Evolutionary conservation across 2,329 filamentous ascomycete genomes (phyloP).

Genomic region (Clarireedia homoeocarpa): DNA sequence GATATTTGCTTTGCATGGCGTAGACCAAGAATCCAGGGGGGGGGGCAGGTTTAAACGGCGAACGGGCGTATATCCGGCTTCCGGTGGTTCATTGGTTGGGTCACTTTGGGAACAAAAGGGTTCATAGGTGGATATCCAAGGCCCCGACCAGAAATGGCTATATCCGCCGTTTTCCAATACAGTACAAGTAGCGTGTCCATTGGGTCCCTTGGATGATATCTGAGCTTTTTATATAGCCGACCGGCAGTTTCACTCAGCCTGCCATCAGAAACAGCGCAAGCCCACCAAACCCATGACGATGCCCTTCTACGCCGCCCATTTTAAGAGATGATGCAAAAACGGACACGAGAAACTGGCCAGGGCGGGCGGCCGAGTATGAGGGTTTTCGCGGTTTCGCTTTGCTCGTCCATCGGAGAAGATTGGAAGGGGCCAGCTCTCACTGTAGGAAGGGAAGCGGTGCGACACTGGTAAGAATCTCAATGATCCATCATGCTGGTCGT

Average conservation of each 20-base stretch:
- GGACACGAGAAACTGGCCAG: constrained; percentile 15
- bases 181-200: not conserved
- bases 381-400: not conserved
- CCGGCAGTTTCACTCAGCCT: constrained; percentile 8
- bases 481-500: constrained; percentile 8
- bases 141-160: not conserved
- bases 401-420: constrained; percentile 5
- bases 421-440: not conserved
- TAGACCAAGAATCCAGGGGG: not conserved
- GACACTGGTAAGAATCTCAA: constrained; percentile 9
- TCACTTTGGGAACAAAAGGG: not conserved
- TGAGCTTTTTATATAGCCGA: constrained; percentile 1
- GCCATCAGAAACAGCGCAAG: constrained; percentile 5
- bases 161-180: not conserved
- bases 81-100: not conserved
- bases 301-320: not conserved
- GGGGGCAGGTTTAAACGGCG: not conserved
- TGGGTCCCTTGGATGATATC: not conserved
- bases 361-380: not conserved
- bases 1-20: not conserved
- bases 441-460: not conserved
- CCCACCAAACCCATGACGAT: not conserved
- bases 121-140: not conserved
- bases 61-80: not conserved
- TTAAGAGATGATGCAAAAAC: constrained; percentile 13